phyloP scores from a whole-genome alignment of 129 eudicot species.

The Calendula officinalis region DNA sequence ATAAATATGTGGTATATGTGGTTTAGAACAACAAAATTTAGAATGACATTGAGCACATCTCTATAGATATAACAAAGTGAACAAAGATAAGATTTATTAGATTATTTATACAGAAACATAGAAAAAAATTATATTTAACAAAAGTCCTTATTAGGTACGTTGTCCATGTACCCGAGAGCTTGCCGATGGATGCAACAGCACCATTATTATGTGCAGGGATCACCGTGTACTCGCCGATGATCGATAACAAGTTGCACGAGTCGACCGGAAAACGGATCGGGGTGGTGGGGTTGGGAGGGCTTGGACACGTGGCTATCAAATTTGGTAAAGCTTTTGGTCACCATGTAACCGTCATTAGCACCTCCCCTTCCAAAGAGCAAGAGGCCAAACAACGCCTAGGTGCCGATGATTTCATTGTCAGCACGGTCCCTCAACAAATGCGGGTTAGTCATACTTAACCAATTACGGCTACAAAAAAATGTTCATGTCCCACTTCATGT shows the following conservation, averaged over 20 bases:
- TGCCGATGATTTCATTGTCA: conserved; percentile 71
- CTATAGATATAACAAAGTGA: no score
- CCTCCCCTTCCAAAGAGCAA: conserved; percentile 70
- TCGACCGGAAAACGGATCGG: conserved; percentile 53
- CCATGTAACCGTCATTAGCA: conserved; percentile 89
- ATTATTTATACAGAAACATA: not conserved
- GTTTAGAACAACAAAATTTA: no score
- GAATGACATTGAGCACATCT: no score
- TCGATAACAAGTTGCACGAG: conserved; percentile 44
- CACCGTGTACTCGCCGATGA: conserved; percentile 68
- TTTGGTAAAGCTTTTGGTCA: conserved; percentile 87
- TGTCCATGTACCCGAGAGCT: conserved; percentile 61
- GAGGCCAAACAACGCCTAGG: conserved; percentile 69
- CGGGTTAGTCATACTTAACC: conserved; percentile 39
- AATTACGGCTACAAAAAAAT: no score
- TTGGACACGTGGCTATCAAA: conserved; percentile 85
- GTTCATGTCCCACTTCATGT: no score
- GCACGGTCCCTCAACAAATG: conserved; percentile 69
- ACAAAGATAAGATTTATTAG: no score
- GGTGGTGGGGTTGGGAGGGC: conserved; percentile 76
- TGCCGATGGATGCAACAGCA: conserved; percentile 80
- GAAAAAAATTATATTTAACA: not conserved
- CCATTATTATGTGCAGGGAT: conserved; percentile 91
- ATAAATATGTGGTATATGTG: no score
- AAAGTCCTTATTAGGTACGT: conserved; percentile 43